Conservation (phyloP, 73 alveolate genomes). For the Tetrahymena malaccensis region DNA sequence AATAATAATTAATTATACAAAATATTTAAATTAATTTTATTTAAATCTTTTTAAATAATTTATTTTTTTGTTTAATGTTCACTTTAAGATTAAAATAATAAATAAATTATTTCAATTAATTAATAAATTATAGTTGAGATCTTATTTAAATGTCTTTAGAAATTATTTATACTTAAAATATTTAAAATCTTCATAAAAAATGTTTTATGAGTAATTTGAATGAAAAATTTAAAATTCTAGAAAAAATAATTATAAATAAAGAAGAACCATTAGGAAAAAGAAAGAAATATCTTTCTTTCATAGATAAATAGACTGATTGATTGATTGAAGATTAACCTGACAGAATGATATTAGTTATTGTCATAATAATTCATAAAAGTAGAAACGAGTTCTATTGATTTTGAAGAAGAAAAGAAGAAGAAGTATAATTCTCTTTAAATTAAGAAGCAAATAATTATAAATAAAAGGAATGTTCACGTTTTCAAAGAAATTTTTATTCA, state of each 20-base stretch:
- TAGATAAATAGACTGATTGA: too few species aligned
- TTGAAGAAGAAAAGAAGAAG: not conserved
- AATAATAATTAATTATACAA: too few species aligned
- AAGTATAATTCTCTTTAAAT: not conserved
- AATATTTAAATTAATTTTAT: too few species aligned
- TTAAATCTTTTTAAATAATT: too few species aligned
- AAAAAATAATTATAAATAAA: not conserved
- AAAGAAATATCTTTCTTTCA: not conserved
- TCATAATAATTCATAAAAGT: not conserved
- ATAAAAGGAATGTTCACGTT: not conserved
- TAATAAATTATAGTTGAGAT: too few species aligned
- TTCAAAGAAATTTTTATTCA: not conserved
- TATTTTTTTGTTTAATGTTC: too few species aligned
- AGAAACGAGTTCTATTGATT: not conserved
- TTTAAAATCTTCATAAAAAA: not conserved
- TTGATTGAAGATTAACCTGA: not conserved
- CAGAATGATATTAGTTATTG: not conserved
- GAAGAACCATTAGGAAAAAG: not conserved
- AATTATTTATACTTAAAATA: not conserved
- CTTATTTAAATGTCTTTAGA: too few species aligned
- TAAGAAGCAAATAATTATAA: not conserved
- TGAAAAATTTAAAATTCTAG: not conserved
- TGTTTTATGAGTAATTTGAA: not conserved
- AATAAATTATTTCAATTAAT: too few species aligned
- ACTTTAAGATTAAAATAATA: too few species aligned